Percentiles rank a stretch among this genome's conserved stretches.
These are phyloP conservation scores for Suhomyces tanzawaensis DNA, from an alignment of 805 yeast species.

Conservation along the genomic window DNA sequence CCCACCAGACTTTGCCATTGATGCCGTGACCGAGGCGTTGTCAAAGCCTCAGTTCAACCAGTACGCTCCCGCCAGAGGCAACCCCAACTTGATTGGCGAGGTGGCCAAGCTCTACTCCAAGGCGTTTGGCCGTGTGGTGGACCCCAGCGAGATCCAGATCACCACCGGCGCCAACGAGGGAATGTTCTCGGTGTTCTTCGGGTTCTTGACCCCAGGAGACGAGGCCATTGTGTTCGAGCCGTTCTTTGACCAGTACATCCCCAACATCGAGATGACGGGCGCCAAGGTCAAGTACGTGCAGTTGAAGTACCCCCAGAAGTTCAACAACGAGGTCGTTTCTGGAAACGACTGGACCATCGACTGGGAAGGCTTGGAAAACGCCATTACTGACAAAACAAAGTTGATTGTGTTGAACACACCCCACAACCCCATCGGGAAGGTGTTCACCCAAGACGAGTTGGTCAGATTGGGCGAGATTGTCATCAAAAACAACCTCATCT, in stretches of 20 bases:
- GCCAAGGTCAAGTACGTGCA: conserved; percentile 88
- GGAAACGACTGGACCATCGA: conserved; percentile 89
- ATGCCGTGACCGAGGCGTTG: conserved; percentile 76
- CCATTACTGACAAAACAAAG: conserved; percentile 75
- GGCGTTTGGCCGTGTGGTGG: conserved; percentile 55
- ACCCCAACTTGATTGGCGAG: conserved; percentile 69
- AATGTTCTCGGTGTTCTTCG: conserved; percentile 79
- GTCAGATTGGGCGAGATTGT: conserved; percentile 75
- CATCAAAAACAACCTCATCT: conserved; percentile 75
- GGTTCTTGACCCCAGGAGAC: conserved; percentile 81
- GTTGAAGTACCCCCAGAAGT: conserved; percentile 76
- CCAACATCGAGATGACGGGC: conserved; percentile 91
- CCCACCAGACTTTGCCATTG: conserved; percentile 90
- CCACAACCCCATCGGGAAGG: conserved; percentile 94
- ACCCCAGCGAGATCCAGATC: conserved; percentile 64
- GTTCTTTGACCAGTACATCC: conserved; percentile 93
- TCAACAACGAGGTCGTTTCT: conserved; percentile 57
- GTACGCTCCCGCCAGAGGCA: conserved; percentile 89
- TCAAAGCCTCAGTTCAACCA: conserved; percentile 78
- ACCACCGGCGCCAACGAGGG: conserved; percentile 99
- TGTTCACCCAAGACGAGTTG: conserved; percentile 76
- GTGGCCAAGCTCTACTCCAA: conserved; percentile 71
- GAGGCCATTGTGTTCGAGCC: conserved; percentile 97
- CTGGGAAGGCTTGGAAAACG: conserved; percentile 68
- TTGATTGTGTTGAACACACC: conserved; percentile 89